Conservation (phyloP, 192 early-diverging fungal species). For the Entrophospora sp. region DNA sequence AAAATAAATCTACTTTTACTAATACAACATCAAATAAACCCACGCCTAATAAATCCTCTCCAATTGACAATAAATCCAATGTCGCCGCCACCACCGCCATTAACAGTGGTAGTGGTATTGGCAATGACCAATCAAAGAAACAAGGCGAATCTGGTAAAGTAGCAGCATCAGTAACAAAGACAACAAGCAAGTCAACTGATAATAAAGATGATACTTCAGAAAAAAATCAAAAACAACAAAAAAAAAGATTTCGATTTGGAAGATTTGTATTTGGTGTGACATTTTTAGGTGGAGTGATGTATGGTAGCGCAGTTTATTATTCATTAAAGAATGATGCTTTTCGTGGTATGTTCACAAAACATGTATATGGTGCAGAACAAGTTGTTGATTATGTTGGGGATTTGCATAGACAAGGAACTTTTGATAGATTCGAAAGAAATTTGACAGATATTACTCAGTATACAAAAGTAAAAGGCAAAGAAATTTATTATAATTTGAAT, state of each 20-base stretch:
- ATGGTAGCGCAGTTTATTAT: constrained; percentile 45
- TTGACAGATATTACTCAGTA: not conserved
- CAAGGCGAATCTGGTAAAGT: no score
- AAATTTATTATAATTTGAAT: not conserved
- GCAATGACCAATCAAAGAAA: no score
- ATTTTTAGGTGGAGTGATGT: constrained; percentile 28
- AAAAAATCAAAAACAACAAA: no score
- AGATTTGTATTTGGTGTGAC: constrained; percentile 14
- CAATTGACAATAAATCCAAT: no score
- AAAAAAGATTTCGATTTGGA: not conserved
- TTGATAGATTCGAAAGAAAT: not conserved
- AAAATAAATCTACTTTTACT: no score
- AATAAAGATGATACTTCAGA: no score
- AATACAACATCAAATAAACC: no score
- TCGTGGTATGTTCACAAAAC: constrained; percentile 43
- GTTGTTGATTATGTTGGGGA: constrained; percentile 43
- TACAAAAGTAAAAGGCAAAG: not conserved
- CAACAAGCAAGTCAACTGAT: no score
- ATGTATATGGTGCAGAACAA: constrained; percentile 48
- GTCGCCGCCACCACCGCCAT: no score
- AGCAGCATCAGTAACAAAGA: no score
- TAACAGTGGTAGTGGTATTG: no score
- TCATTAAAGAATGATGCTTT: constrained; percentile 46
- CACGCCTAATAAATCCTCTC: no score
- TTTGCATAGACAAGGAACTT: constrained; percentile 37